Conservation (phyloP, 768 basidiomycete genomes). For the Candolleomyces eurysporus region DNA sequence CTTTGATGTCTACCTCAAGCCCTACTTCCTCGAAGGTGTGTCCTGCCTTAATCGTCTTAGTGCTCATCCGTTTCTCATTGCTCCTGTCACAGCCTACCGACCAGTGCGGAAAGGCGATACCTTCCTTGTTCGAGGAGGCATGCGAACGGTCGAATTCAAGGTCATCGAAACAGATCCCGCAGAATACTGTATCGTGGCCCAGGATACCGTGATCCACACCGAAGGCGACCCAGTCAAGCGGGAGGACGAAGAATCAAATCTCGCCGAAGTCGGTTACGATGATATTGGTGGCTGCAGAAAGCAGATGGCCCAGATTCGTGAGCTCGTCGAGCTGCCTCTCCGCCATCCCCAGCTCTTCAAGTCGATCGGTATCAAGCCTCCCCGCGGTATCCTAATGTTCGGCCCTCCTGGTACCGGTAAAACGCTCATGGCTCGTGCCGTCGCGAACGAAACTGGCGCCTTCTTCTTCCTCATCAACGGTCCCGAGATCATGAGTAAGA, state of each 20-base stretch:
- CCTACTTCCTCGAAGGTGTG: conserved; percentile 95
- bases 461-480: conserved; percentile 99
- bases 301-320: conserved; percentile 99
- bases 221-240: conserved; percentile 99
- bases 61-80: neutral
- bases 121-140: conserved; percentile 97
- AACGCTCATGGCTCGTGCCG: conserved; percentile 98
- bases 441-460: conserved; percentile 98
- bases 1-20: conserved; percentile 98
- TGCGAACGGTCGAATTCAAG: conserved; percentile 99
- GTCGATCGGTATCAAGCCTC: conserved; percentile 99
- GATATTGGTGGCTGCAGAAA: conserved; percentile 99
- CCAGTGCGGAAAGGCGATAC: conserved; percentile 97
- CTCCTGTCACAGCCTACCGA: conserved; percentile 63
- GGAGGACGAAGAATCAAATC: conserved; percentile 96
- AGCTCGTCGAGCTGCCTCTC: conserved; percentile 95
- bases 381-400: conserved; percentile 97
- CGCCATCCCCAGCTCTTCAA: conserved; percentile 99
- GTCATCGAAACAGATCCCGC: conserved; percentile 97
- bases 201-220: conserved; percentile 97
- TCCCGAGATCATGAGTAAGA: conserved; percentile 99
- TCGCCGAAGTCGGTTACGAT: conserved; percentile 97
- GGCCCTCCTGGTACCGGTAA: conserved; percentile 99
- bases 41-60: neutral
- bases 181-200: conserved; percentile 98